phyloP scores from a whole-genome alignment of 2,329 filamentous ascomycete species.

The Albifimbria verrucaria region DNA sequence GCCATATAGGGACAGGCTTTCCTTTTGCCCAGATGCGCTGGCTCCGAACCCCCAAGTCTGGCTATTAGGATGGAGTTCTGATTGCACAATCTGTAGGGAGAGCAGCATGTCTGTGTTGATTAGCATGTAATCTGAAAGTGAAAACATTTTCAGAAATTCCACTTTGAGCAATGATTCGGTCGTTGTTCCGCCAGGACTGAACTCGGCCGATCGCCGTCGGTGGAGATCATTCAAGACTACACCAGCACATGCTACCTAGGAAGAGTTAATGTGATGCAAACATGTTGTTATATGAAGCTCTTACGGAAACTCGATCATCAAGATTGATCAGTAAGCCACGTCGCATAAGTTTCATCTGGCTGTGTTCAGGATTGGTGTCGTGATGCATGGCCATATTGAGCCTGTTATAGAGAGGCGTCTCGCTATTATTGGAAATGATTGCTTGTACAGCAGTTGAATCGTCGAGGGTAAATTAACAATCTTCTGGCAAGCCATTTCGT shows the following conservation, averaged over 20 bases:
- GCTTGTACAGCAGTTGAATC: slow-evolving; percentile 10
- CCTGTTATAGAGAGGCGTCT: slow-evolving; percentile 2
- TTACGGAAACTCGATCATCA: slow-evolving; percentile 67
- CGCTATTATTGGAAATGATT: slow-evolving; percentile 15
- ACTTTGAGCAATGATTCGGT: slow-evolving; percentile 54
- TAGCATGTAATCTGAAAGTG: slow-evolving; percentile 65
- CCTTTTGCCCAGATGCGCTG: slow-evolving; percentile 61
- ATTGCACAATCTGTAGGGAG: slow-evolving; percentile 80
- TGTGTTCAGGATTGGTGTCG: slow-evolving; percentile 37
- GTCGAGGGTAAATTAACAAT: slow-evolving; percentile 42
- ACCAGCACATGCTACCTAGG: slow-evolving; percentile 75
- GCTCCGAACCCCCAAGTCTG: slow-evolving; percentile 61
- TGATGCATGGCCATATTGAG: slow-evolving; percentile 38
- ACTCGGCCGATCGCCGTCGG: slow-evolving; percentile 54
- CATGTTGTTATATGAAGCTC: background rate
- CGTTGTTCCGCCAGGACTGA: slow-evolving; percentile 56
- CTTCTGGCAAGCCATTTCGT: slow-evolving; percentile 63
- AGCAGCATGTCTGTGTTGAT: slow-evolving; percentile 76
- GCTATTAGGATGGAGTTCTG: slow-evolving; percentile 78
- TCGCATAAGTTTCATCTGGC: slow-evolving; percentile 60
- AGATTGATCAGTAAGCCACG: slow-evolving; percentile 70
- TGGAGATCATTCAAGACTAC: slow-evolving; percentile 78
- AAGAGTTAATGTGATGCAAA: slow-evolving; percentile 6
- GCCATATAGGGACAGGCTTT: slow-evolving; percentile 79
- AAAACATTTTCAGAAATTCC: slow-evolving; percentile 70